Percentiles rank a stretch among this genome's conserved stretches.
These are phyloP conservation scores for Boletellus emodensis DNA, from an alignment of 768 basidiomycete genomes.

Conservation along the genomic window DNA sequence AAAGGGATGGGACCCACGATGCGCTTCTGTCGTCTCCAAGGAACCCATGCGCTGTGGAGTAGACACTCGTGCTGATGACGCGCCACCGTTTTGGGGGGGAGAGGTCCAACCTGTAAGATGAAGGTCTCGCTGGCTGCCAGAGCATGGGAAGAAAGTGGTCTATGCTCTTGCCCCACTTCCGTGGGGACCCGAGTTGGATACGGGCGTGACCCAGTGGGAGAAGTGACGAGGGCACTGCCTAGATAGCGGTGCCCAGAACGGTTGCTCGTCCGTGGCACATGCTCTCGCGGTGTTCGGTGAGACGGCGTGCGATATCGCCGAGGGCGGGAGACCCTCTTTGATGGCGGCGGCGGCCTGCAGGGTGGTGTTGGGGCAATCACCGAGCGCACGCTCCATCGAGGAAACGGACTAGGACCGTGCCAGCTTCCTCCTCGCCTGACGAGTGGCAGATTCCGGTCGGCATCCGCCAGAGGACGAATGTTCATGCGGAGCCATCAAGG, in stretches of 20 bases:
- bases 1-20: constrained; percentile 1
- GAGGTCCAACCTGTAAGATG: too few species aligned
- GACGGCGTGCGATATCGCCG: constrained; percentile 17
- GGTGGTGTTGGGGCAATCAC: constrained; percentile 6
- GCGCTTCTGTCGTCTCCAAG: constrained; percentile 1
- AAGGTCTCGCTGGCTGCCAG: too few species aligned
- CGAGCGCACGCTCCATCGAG: constrained; percentile 7
- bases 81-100: too few species aligned
- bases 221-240: constrained; percentile 8
- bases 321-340: constrained; percentile 9
- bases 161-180: too few species aligned
- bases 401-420: background rate
- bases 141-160: too few species aligned
- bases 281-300: constrained; percentile 19
- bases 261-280: constrained; percentile 24
- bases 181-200: constrained; percentile 1
- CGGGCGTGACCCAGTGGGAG: constrained; percentile 15
- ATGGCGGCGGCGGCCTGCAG: background rate
- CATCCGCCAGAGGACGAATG: constrained; percentile 19
- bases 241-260: constrained; percentile 14
- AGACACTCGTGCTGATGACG: too few species aligned
- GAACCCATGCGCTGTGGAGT: background rate
- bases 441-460: constrained; percentile 19
- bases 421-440: constrained; percentile 12
- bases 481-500: constrained; percentile 2